These are phyloP conservation scores for Cucurbita maxima DNA, from an alignment of 306 rosid species.

Conservation along the genomic window DNA sequence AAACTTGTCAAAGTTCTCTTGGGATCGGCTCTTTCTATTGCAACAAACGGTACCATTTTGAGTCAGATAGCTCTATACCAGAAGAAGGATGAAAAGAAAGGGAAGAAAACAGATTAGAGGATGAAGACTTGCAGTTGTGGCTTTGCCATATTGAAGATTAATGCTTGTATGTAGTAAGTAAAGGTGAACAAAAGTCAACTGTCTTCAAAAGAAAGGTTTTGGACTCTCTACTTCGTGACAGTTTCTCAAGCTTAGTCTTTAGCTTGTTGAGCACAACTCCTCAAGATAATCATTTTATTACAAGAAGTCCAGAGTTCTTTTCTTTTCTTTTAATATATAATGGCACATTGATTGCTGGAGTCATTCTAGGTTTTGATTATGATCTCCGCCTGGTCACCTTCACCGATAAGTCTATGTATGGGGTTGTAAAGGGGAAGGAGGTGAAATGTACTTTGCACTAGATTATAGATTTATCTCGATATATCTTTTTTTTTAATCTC, in stretches of 20 bases:
- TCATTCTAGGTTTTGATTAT: neutral
- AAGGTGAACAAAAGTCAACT: neutral
- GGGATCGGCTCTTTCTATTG: constrained; percentile 67
- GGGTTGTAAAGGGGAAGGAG: neutral
- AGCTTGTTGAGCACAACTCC: neutral
- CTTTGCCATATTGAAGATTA: neutral
- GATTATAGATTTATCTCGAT: neutral
- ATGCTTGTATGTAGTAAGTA: neutral
- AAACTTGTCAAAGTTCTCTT: constrained; percentile 40
- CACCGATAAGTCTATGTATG: neutral
- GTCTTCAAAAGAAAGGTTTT: neutral
- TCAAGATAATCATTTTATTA: neutral
- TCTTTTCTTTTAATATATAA: neutral
- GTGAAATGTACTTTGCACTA: neutral
- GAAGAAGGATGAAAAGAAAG: constrained; percentile 42
- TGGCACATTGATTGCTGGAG: neutral
- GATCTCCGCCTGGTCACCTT: neutral
- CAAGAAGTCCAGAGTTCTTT: neutral
- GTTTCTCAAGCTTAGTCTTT: neutral
- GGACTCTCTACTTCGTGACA: neutral
- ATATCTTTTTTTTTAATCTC: neutral
- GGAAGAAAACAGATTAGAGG: constrained; percentile 54
- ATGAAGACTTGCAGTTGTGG: neutral
- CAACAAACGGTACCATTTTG: constrained; percentile 58
- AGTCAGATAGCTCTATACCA: constrained; percentile 67